phyloP scores from a whole-genome alignment of 2,329 filamentous ascomycete species.

The Calonectria crousiana region DNA sequence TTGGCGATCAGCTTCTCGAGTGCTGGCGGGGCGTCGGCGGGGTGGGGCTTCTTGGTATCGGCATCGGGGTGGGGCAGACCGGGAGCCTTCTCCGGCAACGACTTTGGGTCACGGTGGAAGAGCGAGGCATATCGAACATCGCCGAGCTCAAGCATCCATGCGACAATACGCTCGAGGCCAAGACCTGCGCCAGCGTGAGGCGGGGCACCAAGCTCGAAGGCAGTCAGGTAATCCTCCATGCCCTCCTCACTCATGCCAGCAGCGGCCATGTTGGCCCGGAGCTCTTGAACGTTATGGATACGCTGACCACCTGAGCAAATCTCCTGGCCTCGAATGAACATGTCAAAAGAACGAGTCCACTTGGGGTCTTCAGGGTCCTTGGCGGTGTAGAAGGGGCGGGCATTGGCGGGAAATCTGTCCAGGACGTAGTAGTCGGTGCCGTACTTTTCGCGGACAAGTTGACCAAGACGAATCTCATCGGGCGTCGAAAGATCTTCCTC shows the following conservation, averaged over 20 bases:
- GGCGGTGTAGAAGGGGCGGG: slow-evolving; percentile 93
- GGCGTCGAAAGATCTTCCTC: slow-evolving; percentile 84
- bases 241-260: slow-evolving; percentile 81
- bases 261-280: slow-evolving; percentile 82
- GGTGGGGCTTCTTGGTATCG: slow-evolving; percentile 71
- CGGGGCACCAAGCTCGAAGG: slow-evolving; percentile 88
- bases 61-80: slow-evolving; percentile 88
- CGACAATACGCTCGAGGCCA: slow-evolving; percentile 88
- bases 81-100: slow-evolving; percentile 75
- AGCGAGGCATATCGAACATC: slow-evolving; percentile 91
- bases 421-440: slow-evolving; percentile 93
- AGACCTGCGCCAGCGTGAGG: slow-evolving; percentile 93
- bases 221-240: slow-evolving; percentile 92
- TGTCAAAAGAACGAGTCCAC: slow-evolving; percentile 93
- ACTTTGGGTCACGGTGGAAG: slow-evolving; percentile 90
- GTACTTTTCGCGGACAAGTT: slow-evolving; percentile 88
- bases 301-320: slow-evolving; percentile 93
- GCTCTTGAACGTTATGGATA: slow-evolving; percentile 82
- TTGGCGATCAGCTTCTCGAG: slow-evolving; percentile 93
- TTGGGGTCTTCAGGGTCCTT: slow-evolving; percentile 78
- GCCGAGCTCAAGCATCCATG: slow-evolving; percentile 86
- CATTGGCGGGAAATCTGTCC: slow-evolving; percentile 89
- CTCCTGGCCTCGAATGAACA: slow-evolving; percentile 93
- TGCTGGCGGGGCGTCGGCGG: slow-evolving; percentile 72
- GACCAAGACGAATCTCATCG: slow-evolving; percentile 87